Evolutionary conservation across 2,329 filamentous ascomycete species (phyloP).

Genomic region (Arthrobotrys entomopaga): DNA sequence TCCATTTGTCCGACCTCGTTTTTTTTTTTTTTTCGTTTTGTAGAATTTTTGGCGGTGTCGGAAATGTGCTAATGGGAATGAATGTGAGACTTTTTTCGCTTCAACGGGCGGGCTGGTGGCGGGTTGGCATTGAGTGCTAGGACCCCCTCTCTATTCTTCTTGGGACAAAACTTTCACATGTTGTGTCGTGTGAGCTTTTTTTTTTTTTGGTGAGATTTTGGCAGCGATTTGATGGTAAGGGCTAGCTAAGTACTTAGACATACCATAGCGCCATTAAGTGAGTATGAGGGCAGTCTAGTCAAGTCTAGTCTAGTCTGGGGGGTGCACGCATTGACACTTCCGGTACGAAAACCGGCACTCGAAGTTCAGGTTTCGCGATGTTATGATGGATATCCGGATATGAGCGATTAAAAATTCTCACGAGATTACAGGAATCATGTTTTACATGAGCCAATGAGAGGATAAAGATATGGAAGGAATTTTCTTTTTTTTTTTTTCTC

Average conservation of each 20-base stretch:
- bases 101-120: slow-evolving; percentile 2
- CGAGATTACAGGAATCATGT: too few species aligned
- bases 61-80: slow-evolving; percentile 8
- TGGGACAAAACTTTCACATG: slow-evolving; percentile 36
- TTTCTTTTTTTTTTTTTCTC: too few species aligned
- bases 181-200: slow-evolving; percentile 49
- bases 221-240: too few species aligned
- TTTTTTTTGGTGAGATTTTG: slow-evolving; percentile 29
- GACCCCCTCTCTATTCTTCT: neutral
- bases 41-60: neutral
- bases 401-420: too few species aligned
- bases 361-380: neutral
- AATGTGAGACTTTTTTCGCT: slow-evolving; percentile 32
- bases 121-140: neutral
- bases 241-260: too few species aligned
- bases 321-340: too few species aligned
- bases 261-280: too few species aligned
- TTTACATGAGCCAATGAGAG: neutral
- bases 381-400: neutral
- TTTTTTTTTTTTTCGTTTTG: neutral
- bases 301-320: too few species aligned
- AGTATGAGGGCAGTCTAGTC: too few species aligned
- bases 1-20: neutral
- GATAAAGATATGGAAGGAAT: too few species aligned
- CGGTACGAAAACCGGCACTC: too few species aligned